These are phyloP conservation scores for Jaminaea rosea DNA, from an alignment of 1,284 basidiomycete genomes.

Conservation along the genomic window DNA sequence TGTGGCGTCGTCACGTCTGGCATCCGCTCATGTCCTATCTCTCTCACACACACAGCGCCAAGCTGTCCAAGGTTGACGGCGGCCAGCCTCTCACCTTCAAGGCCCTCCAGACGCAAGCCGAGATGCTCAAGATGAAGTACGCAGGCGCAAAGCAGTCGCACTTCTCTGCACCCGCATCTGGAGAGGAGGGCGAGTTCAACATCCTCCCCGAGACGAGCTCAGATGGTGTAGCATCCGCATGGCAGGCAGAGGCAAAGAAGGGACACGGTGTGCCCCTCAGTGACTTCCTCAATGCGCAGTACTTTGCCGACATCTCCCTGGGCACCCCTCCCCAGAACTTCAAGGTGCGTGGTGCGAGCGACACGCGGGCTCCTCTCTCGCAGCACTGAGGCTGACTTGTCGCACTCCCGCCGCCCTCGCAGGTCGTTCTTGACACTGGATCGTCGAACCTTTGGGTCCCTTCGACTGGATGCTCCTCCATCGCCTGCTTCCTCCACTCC, in stretches of 20 bases:
- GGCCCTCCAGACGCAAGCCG: slow-evolving; percentile 58
- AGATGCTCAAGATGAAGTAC: slow-evolving; percentile 40
- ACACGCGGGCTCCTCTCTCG: too few relatives aligned
- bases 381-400: too few relatives aligned
- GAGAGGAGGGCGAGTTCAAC: slow-evolving; percentile 55
- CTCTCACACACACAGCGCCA: slow-evolving; percentile 16
- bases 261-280: slow-evolving; percentile 82
- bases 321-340: slow-evolving; percentile 67
- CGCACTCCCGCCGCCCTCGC: too few relatives aligned
- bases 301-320: slow-evolving; percentile 78
- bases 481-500: slow-evolving; percentile 92
- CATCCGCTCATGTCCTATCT: not conserved
- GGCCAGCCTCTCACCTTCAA: slow-evolving; percentile 63
- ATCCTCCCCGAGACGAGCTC: slow-evolving; percentile 38
- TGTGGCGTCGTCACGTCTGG: not conserved
- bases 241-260: slow-evolving; percentile 53
- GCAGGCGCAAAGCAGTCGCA: slow-evolving; percentile 34
- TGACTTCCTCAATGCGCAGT: slow-evolving; percentile 98
- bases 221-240: slow-evolving; percentile 17
- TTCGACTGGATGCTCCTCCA: slow-evolving; percentile 75
- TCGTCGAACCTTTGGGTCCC: slow-evolving; percentile 94
- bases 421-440: slow-evolving; percentile 77
- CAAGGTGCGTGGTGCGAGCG: too few relatives aligned
- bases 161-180: slow-evolving; percentile 17
- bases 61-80: slow-evolving; percentile 57